Evolutionary conservation across 768 basidiomycete genomes (phyloP), one percentile per base, ranked within the genome.

Genomic region (Lactarius trivialis): DNA sequence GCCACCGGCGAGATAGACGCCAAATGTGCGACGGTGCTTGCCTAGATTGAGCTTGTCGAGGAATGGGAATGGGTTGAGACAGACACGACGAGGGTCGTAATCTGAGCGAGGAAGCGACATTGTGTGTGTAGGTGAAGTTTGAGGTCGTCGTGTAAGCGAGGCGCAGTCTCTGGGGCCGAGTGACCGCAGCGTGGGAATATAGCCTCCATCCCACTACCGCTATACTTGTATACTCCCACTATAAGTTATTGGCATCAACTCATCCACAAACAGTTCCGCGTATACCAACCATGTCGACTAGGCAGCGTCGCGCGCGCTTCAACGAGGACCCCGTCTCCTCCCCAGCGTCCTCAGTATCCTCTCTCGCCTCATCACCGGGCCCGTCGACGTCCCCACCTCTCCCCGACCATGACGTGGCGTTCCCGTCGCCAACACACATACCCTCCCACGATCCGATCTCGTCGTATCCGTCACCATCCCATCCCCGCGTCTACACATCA

Each of bases 1-100:
- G 54, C 86, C 95, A 45, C 96, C 96, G 1, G 94, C 89, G 60
- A 93, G 76, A 73, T 98, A 98, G 12, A 98, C 88, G 21, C 94
- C 93, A 21, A 92, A 78, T 2, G 91, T 84, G 30, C 94, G 78
- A 65, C 86, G 85, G 74, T 93, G 85, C 72, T 80, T 90, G 58
- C 86, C 88, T 4, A 96, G 73, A 41, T 81, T 81, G 51, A 89
- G 66, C 37, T 86, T 84, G 0, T 51, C 33, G 56, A 67, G 65
- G 41, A 56, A 60, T 0, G 94, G 94, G 65, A 94, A 89, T 0
- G 89, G 88, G 76, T 93, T 91, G 65, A 94, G 68, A 71, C 91
- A 95, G 39, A 96, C 90, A 71, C 93, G 76, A 54, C 92, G 80
- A 3, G 93, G 93, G 77, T 95, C 93, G 66, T 93, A 94, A 69